Conservation (phyloP, 2,329 filamentous ascomycete genomes). For the Penicillium sclerotiorum region DNA sequence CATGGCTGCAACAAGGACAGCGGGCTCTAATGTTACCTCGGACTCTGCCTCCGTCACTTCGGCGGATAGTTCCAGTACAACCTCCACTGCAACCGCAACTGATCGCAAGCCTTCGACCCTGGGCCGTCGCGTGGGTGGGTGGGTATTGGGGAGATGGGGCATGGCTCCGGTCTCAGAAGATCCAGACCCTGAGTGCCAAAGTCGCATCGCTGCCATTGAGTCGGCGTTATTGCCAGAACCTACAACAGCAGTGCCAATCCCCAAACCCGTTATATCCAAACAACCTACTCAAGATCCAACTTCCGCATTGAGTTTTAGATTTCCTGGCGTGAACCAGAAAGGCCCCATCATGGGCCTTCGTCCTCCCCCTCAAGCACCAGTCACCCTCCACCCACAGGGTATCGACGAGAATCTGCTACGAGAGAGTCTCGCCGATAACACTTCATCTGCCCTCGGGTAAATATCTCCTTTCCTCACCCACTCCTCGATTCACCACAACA, state of each 20-base stretch:
- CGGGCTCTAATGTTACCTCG: conserved; percentile 7
- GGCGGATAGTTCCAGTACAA: conserved; percentile 24
- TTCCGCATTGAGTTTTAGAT: conserved; percentile 57
- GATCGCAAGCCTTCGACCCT: conserved; percentile 40
- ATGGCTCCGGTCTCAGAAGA: conserved; percentile 45
- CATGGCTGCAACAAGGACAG: conserved; percentile 33
- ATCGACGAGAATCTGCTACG: conserved; percentile 64
- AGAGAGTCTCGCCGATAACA: conserved; percentile 57
- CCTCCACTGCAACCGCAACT: conserved; percentile 18
- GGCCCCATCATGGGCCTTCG: conserved; percentile 74
- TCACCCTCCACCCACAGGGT: conserved; percentile 59
- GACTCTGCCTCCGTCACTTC: conserved; percentile 30
- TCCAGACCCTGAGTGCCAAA: conserved; percentile 6
- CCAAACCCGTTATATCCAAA: background rate
- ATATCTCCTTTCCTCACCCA: background rate
- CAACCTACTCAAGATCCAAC: conserved; percentile 69
- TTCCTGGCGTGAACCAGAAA: conserved; percentile 76
- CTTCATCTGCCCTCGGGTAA: background rate
- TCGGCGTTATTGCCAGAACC: conserved; percentile 6
- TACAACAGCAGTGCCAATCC: conserved; percentile 19
- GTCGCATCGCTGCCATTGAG: conserved; percentile 1
- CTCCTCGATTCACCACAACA: background rate
- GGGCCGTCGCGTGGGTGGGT: conserved; percentile 63
- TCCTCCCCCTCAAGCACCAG: conserved; percentile 57
- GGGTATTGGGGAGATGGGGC: conserved; percentile 67